Percentiles rank a stretch among this genome's conserved stretches.
Conservation (phyloP, 805 yeast species). For the Yamadazyma tumulicola region DNA sequence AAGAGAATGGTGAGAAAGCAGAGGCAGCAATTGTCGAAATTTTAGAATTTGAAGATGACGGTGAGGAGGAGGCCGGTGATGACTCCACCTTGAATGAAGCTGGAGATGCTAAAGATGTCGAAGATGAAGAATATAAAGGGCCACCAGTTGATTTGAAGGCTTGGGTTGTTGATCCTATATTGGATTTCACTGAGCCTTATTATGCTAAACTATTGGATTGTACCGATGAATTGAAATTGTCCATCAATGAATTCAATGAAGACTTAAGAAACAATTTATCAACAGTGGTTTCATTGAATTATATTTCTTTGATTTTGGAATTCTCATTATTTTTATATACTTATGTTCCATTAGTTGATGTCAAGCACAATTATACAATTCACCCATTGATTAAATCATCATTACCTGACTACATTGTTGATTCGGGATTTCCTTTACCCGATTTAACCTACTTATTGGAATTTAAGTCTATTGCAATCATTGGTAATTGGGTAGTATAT, state of each 20-base stretch:
- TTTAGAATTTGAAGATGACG: conserved; percentile 19
- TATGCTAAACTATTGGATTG: conserved; percentile 23
- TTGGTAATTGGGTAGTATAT: conserved; percentile 38
- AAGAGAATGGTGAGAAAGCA: conserved; percentile 21
- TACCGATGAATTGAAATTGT: conserved; percentile 34
- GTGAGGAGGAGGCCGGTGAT: conserved; percentile 20
- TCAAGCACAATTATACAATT: conserved; percentile 32
- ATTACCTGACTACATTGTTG: conserved; percentile 13
- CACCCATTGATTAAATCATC: conserved; percentile 35
- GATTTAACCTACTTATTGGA: conserved; percentile 35
- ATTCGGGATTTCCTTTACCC: conserved; percentile 21
- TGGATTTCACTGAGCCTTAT: conserved; percentile 24
- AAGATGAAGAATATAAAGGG: conserved; percentile 33
- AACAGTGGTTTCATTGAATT: conserved; percentile 33
- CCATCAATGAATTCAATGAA: conserved; percentile 32
- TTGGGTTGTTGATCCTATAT: conserved; percentile 36
- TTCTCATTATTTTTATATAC: conserved; percentile 26
- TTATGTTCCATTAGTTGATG: conserved; percentile 33
- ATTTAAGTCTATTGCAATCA: conserved; percentile 26
- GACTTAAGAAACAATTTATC: conserved; percentile 39
- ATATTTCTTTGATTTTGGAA: conserved; percentile 28
- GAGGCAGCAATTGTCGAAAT: conserved; percentile 12
- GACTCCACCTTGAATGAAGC: conserved; percentile 20
- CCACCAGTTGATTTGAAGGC: conserved; percentile 40
- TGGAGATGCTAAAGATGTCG: conserved; percentile 20